phyloP scores from a whole-genome alignment of 2,329 filamentous ascomycete species.

The Cercospora berteroae region DNA sequence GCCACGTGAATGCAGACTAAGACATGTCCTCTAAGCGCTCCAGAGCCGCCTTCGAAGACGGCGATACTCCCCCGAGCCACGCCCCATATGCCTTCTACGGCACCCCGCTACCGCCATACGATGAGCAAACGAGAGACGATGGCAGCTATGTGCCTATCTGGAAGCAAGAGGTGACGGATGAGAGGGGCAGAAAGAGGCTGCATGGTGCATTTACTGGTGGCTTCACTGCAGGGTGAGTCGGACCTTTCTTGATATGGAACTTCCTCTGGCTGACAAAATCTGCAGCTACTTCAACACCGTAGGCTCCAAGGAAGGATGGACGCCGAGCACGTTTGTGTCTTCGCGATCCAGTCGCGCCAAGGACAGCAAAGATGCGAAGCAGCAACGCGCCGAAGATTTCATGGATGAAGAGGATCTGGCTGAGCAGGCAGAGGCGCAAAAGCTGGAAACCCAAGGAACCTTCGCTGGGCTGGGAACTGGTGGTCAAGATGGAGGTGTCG shows the following conservation, averaged over 20 bases:
- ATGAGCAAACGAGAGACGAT: constrained; percentile 77
- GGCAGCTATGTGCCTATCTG: constrained; percentile 92
- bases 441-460: constrained; percentile 67
- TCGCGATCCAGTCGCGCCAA: constrained; percentile 77
- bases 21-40: constrained; percentile 77
- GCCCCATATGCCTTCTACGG: constrained; percentile 78
- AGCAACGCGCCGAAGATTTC: constrained; percentile 79
- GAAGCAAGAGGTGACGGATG: constrained; percentile 97
- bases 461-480: constrained; percentile 76
- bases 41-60: constrained; percentile 74
- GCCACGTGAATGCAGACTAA: constrained; percentile 32
- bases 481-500: constrained; percentile 50
- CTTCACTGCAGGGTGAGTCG: constrained; percentile 83
- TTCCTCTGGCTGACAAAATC: background rate
- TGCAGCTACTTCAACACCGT: constrained; percentile 93
- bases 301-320: constrained; percentile 97
- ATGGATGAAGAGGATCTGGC: constrained; percentile 98
- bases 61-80: constrained; percentile 53
- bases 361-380: constrained; percentile 46
- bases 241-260: background rate
- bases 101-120: constrained; percentile 75
- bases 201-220: constrained; percentile 97
- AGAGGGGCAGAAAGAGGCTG: constrained; percentile 81
- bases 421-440: constrained; percentile 75
- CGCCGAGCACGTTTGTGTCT: constrained; percentile 86